A percentile compares a stretch with the other conserved stretches of the same genome.
These are phyloP conservation scores for Podaxis rugospora DNA, from an alignment of 768 basidiomycete genomes.

Conservation along the genomic window DNA sequence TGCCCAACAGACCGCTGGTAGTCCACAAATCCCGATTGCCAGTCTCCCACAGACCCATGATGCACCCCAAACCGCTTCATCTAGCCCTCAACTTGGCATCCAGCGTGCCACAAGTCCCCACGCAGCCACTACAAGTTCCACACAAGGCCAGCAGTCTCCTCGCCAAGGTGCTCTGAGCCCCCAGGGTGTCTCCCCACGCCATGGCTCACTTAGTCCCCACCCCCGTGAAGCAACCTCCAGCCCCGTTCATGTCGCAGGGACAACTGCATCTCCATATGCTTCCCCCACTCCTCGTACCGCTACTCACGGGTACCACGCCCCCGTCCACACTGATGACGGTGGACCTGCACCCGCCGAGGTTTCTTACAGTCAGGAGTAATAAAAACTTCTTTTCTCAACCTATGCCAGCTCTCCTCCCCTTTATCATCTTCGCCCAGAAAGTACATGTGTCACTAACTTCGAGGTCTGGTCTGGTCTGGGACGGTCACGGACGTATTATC, in stretches of 20 bases:
- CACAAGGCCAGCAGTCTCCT: background rate
- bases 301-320: background rate
- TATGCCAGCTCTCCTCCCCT: background rate
- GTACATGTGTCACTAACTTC: background rate
- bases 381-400: too few relatives aligned
- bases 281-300: background rate
- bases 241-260: background rate
- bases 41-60: background rate
- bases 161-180: background rate
- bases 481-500: background rate
- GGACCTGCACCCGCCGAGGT: constrained; percentile 6
- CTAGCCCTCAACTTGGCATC: background rate
- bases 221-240: background rate
- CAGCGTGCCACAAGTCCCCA: background rate
- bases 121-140: background rate
- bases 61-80: background rate
- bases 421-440: background rate
- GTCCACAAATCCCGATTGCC: background rate
- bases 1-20: background rate
- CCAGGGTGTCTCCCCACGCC: background rate
- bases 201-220: background rate
- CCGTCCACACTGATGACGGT: background rate
- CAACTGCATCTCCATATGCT: background rate
- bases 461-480: background rate
- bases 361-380: background rate